phyloP scores from a whole-genome alignment of 805 yeast genomes.

The Ogataea ganodermae region DNA sequence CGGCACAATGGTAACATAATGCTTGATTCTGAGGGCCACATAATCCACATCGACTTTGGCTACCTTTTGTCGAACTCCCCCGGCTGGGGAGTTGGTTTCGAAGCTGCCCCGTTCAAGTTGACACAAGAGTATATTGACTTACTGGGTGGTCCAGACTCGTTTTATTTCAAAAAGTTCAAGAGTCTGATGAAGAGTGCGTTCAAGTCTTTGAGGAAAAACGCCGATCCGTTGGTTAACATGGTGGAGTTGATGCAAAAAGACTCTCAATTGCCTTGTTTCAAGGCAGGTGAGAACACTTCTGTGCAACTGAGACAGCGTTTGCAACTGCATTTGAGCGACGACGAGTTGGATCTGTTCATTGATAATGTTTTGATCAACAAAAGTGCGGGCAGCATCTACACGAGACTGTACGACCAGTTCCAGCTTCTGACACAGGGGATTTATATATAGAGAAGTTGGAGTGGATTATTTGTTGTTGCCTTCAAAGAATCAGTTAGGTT shows the following conservation, averaged over 20 bases:
- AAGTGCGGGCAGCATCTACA: constrained; percentile 84
- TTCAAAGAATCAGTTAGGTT: too few relatives aligned
- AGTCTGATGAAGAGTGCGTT: constrained; percentile 71
- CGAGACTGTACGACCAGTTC: constrained; percentile 91
- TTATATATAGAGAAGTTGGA: constrained; percentile 51
- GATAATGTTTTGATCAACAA: constrained; percentile 75
- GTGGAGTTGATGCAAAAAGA: constrained; percentile 95
- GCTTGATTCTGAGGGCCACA: constrained; percentile 95
- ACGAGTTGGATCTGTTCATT: constrained; percentile 74
- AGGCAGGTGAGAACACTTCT: constrained; percentile 82
- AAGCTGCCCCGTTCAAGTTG: constrained; percentile 94
- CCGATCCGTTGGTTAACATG: constrained; percentile 74
- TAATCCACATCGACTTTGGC: constrained; percentile 94
- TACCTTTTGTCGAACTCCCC: constrained; percentile 92
- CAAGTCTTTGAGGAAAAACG: constrained; percentile 66
- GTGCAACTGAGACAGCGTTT: constrained; percentile 77
- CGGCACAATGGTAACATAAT: constrained; percentile 97
- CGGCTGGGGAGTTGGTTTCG: constrained; percentile 89
- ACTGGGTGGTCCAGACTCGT: constrained; percentile 75
- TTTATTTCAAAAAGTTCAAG: constrained; percentile 60
- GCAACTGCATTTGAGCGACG: constrained; percentile 72
- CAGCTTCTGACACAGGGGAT: constrained; percentile 95
- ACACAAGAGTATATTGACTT: constrained; percentile 88
- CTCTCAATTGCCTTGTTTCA: constrained; percentile 87
- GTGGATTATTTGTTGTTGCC: too few relatives aligned